phyloP scores from a whole-genome alignment of 1,284 basidiomycete species.

The Heterobasidion occidentale region DNA sequence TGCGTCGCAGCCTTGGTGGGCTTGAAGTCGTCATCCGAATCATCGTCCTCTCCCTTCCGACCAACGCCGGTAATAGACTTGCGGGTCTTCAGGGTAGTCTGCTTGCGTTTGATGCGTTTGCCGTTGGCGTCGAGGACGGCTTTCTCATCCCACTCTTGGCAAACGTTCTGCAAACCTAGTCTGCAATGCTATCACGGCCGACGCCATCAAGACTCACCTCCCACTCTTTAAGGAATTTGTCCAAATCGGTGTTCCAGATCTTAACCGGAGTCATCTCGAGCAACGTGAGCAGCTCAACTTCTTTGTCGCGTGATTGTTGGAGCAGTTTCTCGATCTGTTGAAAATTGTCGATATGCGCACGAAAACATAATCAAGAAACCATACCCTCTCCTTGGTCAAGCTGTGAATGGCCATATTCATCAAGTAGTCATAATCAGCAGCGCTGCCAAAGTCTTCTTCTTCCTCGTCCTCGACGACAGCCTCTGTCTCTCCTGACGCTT shows the following conservation, averaged over 20 bases:
- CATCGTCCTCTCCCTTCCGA: slow-evolving; percentile 43
- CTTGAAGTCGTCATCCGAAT: slow-evolving; percentile 67
- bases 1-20: slow-evolving; percentile 45
- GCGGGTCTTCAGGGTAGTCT: slow-evolving; percentile 64
- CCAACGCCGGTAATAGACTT: slow-evolving; percentile 53
- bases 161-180: slow-evolving; percentile 42
- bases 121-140: slow-evolving; percentile 44
- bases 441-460: slow-evolving; percentile 20
- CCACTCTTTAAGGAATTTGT: slow-evolving; percentile 81
- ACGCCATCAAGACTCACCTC: slow-evolving; percentile 46
- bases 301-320: slow-evolving; percentile 78
- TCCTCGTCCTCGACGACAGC: slow-evolving; percentile 56
- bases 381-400: slow-evolving; percentile 89
- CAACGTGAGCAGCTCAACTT: slow-evolving; percentile 74
- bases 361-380: not conserved
- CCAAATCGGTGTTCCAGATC: slow-evolving; percentile 90
- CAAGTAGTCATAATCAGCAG: slow-evolving; percentile 89
- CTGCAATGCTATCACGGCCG: not conserved
- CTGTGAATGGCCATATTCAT: slow-evolving; percentile 94
- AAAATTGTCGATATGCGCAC: not conserved
- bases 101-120: slow-evolving; percentile 70
- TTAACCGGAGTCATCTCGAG: slow-evolving; percentile 77
- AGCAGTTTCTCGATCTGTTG: slow-evolving; percentile 79
- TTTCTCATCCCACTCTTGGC: slow-evolving; percentile 53
- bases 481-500: slow-evolving; percentile 66